phyloP scores from a whole-genome alignment of 768 basidiomycete species.

The Exidia glandulosa region DNA sequence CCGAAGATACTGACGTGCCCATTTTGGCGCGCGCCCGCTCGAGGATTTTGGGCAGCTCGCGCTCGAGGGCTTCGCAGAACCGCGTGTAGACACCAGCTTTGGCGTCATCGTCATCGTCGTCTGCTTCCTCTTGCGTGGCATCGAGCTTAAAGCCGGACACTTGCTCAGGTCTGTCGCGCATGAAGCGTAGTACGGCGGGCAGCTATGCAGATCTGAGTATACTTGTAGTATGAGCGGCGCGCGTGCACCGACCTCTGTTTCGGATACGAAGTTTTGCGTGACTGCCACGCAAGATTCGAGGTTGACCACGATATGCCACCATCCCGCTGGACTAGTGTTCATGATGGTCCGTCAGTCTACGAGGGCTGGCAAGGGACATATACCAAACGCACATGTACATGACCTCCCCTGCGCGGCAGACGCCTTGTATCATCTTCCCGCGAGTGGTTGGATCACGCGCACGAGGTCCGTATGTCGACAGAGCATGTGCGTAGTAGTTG shows the following conservation, averaged over 20 bases:
- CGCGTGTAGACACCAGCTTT: slow-evolving; percentile 2
- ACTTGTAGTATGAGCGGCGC: not conserved
- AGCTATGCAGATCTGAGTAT: slow-evolving; percentile 3
- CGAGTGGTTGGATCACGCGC: slow-evolving; percentile 10
- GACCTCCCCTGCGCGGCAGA: slow-evolving; percentile 15
- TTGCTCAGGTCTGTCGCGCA: slow-evolving; percentile 13
- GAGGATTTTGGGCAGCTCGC: not conserved
- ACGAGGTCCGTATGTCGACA: slow-evolving; percentile 10
- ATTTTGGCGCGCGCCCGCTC: not conserved
- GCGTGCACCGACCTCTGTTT: slow-evolving; percentile 3
- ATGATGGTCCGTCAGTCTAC: not conserved
- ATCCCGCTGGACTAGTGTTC: slow-evolving; percentile 14
- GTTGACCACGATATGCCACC: slow-evolving; percentile 20
- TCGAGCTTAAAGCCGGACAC: slow-evolving; percentile 14
- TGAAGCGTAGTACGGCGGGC: slow-evolving; percentile 13
- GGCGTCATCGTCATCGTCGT: not conserved
- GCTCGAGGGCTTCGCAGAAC: slow-evolving; percentile 6
- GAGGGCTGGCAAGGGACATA: not conserved
- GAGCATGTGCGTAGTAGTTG: slow-evolving; percentile 11
- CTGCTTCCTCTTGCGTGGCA: not conserved
- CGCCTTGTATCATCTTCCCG: slow-evolving; percentile 15
- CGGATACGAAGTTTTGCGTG: slow-evolving; percentile 19
- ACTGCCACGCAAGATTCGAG: slow-evolving; percentile 15
- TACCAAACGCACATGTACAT: slow-evolving; percentile 10
- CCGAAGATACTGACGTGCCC: not conserved